Percentiles rank a stretch among this genome's conserved stretches.
phyloP scores from a whole-genome alignment of 2,329 filamentous ascomycete genomes.

The Plenodomus lindquistii region DNA sequence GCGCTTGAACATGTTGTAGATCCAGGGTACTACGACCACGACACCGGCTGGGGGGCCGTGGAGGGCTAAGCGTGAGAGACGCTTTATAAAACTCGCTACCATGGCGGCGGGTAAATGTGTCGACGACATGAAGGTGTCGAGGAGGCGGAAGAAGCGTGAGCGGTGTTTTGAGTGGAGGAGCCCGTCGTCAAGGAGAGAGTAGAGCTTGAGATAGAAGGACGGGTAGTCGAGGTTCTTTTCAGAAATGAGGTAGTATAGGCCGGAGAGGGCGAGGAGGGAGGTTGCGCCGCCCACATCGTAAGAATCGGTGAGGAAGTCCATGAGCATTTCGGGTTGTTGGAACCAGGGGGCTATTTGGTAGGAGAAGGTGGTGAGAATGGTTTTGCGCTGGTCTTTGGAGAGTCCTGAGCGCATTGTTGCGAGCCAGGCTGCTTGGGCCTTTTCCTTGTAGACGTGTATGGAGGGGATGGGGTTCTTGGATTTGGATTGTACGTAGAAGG shows the following conservation, averaged over 20 bases:
- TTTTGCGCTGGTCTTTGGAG: constrained; percentile 75
- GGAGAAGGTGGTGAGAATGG: constrained; percentile 74
- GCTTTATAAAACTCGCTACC: constrained; percentile 95
- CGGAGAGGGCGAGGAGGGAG: constrained; percentile 85
- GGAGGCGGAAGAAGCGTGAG: constrained; percentile 86
- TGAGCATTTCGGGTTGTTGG: constrained; percentile 80
- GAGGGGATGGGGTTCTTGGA: constrained; percentile 65
- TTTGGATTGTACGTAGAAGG: constrained; percentile 69
- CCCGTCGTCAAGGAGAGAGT: constrained; percentile 83
- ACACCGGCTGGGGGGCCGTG: constrained; percentile 87
- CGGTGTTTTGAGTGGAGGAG: constrained; percentile 93
- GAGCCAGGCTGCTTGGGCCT: constrained; percentile 86
- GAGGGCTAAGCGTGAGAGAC: constrained; percentile 81
- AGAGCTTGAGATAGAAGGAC: constrained; percentile 89
- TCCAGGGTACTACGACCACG: constrained; percentile 86
- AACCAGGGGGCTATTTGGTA: constrained; percentile 88
- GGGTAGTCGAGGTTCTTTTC: constrained; percentile 96
- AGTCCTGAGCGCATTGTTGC: constrained; percentile 71
- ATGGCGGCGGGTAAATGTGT: constrained; percentile 89
- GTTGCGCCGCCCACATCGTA: constrained; percentile 86
- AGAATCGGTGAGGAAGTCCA: constrained; percentile 95
- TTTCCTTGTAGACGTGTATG: constrained; percentile 72
- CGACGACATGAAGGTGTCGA: constrained; percentile 88
- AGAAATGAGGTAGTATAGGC: constrained; percentile 92
- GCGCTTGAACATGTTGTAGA: constrained; percentile 89